A percentile compares a stretch with the other conserved stretches of the same genome.
Conservation (phyloP, 129 eudicot genomes). For the carrot (Daucus carota) region DH1_v3.0 NC_030387.2:36137001-36137500, state of each 20-base stretch:
- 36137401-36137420: conserved; percentile 80
- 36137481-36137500: neutral
- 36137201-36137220: conserved; percentile 31
- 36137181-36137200: conserved; percentile 37
- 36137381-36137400: conserved; percentile 84
- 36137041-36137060: neutral
- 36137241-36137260: conserved; percentile 91
- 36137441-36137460: conserved; percentile 87
- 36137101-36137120: conserved; percentile 36
- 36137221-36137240: conserved; percentile 64
- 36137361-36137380: conserved; percentile 83
- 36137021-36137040: neutral
- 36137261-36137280: conserved; percentile 60
- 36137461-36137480: conserved; percentile 98
- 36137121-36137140: conserved; percentile 53
- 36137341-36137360: conserved; percentile 42
- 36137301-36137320: no score
- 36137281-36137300: neutral
- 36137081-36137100: conserved; percentile 17
- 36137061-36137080: neutral
- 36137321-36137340: neutral
- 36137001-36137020: neutral
- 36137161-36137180: conserved; percentile 16
- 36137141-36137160: conserved; percentile 30
- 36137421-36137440: conserved; percentile 98